Conservation (phyloP, 176 grass and related monocot species). For the Eleusine indica region DNA sequence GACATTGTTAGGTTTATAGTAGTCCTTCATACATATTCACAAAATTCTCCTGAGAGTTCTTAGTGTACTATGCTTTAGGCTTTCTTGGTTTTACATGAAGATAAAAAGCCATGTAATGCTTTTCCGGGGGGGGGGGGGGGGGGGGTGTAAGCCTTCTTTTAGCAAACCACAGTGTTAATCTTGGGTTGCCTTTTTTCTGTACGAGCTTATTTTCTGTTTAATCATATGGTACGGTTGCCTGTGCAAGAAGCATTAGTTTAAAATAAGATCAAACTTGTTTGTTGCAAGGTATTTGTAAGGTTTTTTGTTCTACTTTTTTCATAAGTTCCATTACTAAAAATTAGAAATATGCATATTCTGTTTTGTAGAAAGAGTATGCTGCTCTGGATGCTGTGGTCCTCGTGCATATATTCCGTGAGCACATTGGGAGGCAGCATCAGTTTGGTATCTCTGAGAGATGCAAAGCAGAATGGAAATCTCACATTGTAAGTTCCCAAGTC, state of each 20-base stretch:
- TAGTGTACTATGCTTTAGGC: constrained; percentile 4
- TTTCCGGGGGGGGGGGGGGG: too few species aligned
- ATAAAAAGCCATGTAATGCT: too few species aligned
- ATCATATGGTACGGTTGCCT: constrained; percentile 26
- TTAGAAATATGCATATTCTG: background rate
- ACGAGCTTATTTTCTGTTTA: constrained; percentile 8
- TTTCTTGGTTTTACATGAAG: too few species aligned
- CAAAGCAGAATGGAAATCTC: constrained; percentile 86
- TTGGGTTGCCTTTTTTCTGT: constrained; percentile 4
- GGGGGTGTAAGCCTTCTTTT: too few species aligned
- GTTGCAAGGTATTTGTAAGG: background rate
- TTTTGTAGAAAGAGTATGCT: constrained; percentile 90
- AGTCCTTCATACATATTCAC: background rate
- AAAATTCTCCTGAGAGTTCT: background rate
- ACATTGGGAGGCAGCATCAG: constrained; percentile 61
- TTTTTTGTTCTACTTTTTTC: background rate
- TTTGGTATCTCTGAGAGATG: constrained; percentile 54
- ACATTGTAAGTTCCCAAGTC: constrained; percentile 61
- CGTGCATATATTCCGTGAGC: constrained; percentile 82
- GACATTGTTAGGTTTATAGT: background rate
- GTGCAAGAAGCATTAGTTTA: background rate
- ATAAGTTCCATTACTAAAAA: constrained; percentile 2
- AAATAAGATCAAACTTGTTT: constrained; percentile 5
- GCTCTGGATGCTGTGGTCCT: constrained; percentile 89
- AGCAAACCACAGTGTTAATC: background rate